Percentiles rank a stretch among this genome's conserved stretches.
phyloP scores from a whole-genome alignment of 148 eudicot genomes.

The Spergularia bocconei region DNA sequence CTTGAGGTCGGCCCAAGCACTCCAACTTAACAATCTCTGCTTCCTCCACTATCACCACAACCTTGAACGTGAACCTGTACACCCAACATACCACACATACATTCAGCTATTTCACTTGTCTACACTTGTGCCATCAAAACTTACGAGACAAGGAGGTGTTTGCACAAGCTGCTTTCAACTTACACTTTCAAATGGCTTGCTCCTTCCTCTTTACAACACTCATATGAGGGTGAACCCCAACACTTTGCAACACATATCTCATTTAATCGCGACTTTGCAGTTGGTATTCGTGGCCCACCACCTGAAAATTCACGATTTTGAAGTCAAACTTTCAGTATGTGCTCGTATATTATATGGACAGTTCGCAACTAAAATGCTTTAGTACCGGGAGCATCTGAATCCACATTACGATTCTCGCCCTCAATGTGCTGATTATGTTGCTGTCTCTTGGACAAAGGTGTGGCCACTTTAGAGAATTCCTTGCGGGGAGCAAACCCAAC shows the following conservation, averaged over 20 bases:
- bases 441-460: slow-evolving; percentile 16
- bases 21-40: slow-evolving; percentile 37
- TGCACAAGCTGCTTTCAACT: slow-evolving; percentile 27
- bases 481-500: slow-evolving; percentile 5
- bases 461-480: slow-evolving; percentile 22
- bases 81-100: neutral
- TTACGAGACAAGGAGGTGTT: neutral
- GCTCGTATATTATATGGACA: neutral
- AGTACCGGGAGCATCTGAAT: slow-evolving; percentile 28
- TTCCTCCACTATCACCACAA: slow-evolving; percentile 47
- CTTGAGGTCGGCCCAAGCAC: slow-evolving; percentile 47
- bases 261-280: slow-evolving; percentile 56
- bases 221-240: slow-evolving; percentile 73
- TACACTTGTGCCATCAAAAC: neutral
- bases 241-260: slow-evolving; percentile 70
- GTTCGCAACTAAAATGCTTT: neutral
- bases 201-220: slow-evolving; percentile 69
- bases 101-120: neutral
- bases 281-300: slow-evolving; percentile 22
- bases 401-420: slow-evolving; percentile 7
- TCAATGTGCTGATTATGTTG: slow-evolving; percentile 21
- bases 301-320: slow-evolving; percentile 32
- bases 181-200: slow-evolving; percentile 75
- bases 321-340: neutral
- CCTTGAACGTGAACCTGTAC: slow-evolving; percentile 72